phyloP scores from a whole-genome alignment of 495 filamentous ascomycete species.

The Poronia punctata region DNA sequence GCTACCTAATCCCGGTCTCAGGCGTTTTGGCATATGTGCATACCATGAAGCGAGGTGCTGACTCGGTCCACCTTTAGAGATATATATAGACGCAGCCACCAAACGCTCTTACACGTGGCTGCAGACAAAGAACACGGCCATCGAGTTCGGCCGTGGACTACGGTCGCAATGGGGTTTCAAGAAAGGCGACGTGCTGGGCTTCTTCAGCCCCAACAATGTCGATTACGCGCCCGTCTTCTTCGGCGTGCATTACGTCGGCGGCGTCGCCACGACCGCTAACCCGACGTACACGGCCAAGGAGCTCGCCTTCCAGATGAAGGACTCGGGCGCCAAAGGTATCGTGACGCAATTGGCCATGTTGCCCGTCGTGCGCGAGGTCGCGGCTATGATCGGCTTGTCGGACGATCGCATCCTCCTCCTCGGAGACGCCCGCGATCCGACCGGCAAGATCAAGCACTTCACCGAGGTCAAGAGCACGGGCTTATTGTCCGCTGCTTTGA shows the following conservation, averaged over 20 bases:
- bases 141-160: conserved; percentile 75
- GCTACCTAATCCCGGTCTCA: too few relatives aligned
- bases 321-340: conserved; percentile 69
- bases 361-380: conserved; percentile 56
- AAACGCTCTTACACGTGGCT: conserved; percentile 66
- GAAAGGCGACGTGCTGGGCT: conserved; percentile 68
- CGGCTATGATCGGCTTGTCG: conserved; percentile 57
- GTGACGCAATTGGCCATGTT: conserved; percentile 61
- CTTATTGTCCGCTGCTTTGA: conserved; percentile 26
- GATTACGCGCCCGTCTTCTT: conserved; percentile 66
- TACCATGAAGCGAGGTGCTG: too few relatives aligned
- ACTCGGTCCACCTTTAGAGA: conserved; percentile 59
- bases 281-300: conserved; percentile 82
- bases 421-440: conserved; percentile 62
- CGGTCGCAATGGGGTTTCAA: conserved; percentile 65
- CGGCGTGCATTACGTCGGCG: conserved; percentile 80
- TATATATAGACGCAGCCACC: conserved; percentile 72
- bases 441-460: conserved; percentile 64
- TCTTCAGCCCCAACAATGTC: conserved; percentile 69
- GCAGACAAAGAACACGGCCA: conserved; percentile 55
- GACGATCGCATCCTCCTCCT: conserved; percentile 66
- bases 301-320: conserved; percentile 78
- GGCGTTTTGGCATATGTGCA: too few relatives aligned
- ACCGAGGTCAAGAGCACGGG: conserved; percentile 57
- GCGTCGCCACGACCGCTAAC: conserved; percentile 74